These are phyloP conservation scores for Hyphopichia khmerensis DNA, from an alignment of 1,139 yeast genomes.

Conservation along the genomic window DNA sequence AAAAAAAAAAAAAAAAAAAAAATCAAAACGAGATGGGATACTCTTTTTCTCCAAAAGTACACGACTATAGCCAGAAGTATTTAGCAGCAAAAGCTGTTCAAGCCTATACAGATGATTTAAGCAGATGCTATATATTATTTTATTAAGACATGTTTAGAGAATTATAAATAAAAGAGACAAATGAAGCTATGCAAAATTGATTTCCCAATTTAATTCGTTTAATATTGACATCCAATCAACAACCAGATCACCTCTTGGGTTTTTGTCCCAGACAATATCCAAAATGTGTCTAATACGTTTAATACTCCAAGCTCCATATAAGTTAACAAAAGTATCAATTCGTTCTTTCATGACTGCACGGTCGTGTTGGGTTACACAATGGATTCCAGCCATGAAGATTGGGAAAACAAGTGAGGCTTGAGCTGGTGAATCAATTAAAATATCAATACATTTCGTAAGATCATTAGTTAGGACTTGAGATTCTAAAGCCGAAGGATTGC, in stretches of 20 bases:
- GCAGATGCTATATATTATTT: too few relatives aligned
- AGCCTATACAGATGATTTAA: too few relatives aligned
- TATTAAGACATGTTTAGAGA: neutral
- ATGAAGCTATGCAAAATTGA: conserved; percentile 59
- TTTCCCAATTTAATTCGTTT: conserved; percentile 70
- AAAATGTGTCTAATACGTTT: conserved; percentile 58
- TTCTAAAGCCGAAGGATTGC: conserved; percentile 64
- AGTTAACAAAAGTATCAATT: conserved; percentile 53
- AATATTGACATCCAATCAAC: conserved; percentile 70
- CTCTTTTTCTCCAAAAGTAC: conserved; percentile 5
- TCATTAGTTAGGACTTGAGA: conserved; percentile 60
- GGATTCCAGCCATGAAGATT: conserved; percentile 72
- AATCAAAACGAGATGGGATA: neutral
- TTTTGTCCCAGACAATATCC: conserved; percentile 49
- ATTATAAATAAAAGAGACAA: neutral
- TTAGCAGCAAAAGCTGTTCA: neutral
- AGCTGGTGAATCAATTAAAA: conserved; percentile 62
- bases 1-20: conserved; percentile 5
- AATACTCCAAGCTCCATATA: conserved; percentile 70
- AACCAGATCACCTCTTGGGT: conserved; percentile 35
- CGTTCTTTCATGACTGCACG: conserved; percentile 51
- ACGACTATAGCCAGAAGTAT: conserved; percentile 9
- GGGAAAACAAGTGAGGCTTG: conserved; percentile 78
- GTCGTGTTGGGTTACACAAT: conserved; percentile 52
- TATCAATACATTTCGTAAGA: conserved; percentile 56